Conservation (phyloP, 1,139 yeast species). For the Geotrichum aggregatum region DNA sequence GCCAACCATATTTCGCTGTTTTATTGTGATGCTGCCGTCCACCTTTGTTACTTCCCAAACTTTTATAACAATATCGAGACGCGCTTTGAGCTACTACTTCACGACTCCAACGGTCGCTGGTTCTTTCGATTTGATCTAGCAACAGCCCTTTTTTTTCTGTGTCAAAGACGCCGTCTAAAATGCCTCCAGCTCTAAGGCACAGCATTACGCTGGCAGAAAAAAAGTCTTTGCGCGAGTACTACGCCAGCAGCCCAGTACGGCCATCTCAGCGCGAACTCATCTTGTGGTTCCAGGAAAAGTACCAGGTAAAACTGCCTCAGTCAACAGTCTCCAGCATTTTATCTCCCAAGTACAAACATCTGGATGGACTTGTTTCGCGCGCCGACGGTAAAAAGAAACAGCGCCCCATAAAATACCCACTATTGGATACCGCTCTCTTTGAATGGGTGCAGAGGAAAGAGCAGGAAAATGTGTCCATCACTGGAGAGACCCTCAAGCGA, state of each 20-base stretch:
- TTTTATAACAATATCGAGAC: constrained; percentile 15
- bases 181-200: constrained; percentile 19
- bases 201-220: constrained; percentile 21
- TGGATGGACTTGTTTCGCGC: constrained; percentile 19
- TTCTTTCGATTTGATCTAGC: no score
- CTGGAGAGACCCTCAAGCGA: constrained; percentile 17
- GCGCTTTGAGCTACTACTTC: neutral
- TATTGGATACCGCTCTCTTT: constrained; percentile 18
- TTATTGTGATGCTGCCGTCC: constrained; percentile 7
- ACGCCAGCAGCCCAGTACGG: constrained; percentile 16
- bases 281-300: constrained; percentile 20
- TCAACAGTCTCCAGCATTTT: constrained; percentile 20
- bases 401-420: constrained; percentile 18
- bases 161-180: neutral
- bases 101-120: no score
- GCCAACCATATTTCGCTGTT: neutral
- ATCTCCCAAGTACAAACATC: constrained; percentile 16
- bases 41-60: neutral
- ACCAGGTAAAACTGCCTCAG: constrained; percentile 19
- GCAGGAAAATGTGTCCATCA: constrained; percentile 16
- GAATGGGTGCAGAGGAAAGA: constrained; percentile 21
- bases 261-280: constrained; percentile 19
- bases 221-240: constrained; percentile 18
- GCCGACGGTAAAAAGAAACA: constrained; percentile 19
- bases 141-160: no score